Percentiles rank a stretch among this genome's conserved stretches.
Evolutionary conservation across 225 moss, liverwort and hornwort genomes (phyloP).

Genomic region (Thuidium tamariscinum): DNA sequence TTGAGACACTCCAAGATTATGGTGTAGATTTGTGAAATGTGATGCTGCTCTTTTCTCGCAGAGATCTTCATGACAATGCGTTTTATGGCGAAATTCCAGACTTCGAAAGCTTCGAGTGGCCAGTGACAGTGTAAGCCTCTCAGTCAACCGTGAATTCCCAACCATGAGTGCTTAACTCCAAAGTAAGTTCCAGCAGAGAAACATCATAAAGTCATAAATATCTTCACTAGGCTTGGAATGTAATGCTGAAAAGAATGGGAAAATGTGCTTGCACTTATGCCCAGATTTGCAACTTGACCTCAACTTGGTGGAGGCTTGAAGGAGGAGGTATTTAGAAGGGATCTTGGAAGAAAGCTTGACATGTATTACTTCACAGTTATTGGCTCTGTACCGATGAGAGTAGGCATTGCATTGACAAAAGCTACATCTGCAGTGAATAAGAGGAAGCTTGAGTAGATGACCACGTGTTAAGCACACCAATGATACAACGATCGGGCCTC

Average conservation of each 20-base stretch:
- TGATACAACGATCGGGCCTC: background rate
- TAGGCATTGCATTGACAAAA: background rate
- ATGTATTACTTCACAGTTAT: background rate
- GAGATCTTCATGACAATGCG: conserved; percentile 3
- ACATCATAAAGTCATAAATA: background rate
- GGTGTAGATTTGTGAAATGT: background rate
- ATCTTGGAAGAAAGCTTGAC: background rate
- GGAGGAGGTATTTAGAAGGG: background rate
- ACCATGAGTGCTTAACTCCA: too few relatives aligned
- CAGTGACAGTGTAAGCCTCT: background rate
- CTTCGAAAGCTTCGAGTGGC: background rate
- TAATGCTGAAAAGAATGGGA: background rate
- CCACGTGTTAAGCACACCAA: background rate
- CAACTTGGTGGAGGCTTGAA: background rate
- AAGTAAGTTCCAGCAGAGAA: background rate
- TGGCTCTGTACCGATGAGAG: background rate
- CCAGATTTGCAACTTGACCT: background rate
- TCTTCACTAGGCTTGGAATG: background rate
- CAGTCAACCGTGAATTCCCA: background rate
- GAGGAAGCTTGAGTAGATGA: background rate
- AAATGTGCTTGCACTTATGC: background rate
- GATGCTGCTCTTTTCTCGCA: background rate
- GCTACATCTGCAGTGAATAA: background rate
- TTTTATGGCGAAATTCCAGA: background rate
- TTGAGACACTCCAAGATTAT: background rate